Conservation (phyloP, 83 land plant species). For the Isoetes engelmannii region DNA sequence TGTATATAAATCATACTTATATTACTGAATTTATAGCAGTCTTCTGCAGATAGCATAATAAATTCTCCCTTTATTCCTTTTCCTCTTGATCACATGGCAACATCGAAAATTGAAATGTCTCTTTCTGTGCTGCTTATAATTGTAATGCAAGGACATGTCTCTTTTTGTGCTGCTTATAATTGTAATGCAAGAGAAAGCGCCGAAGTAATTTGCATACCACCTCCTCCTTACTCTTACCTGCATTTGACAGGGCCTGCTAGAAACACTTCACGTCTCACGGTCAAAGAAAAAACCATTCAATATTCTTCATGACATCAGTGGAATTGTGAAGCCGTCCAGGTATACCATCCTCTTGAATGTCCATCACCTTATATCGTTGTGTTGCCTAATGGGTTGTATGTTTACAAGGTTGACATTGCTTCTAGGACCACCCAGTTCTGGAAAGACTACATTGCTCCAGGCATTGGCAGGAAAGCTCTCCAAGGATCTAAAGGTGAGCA, state of each 20-base stretch:
- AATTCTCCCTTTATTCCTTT: too few relatives aligned
- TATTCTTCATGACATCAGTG: conserved; percentile 44
- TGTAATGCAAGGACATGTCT: not conserved
- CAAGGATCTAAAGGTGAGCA: conserved; percentile 11
- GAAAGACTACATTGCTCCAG: conserved; percentile 53
- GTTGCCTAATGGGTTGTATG: not conserved
- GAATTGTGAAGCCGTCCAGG: conserved; percentile 51
- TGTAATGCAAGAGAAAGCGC: not conserved
- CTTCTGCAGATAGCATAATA: not conserved
- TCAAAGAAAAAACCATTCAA: conserved; percentile 27
- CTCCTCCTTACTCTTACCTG: not conserved
- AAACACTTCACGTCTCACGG: conserved; percentile 20
- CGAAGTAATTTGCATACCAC: not conserved
- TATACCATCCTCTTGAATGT: conserved; percentile 7
- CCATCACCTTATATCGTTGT: too few relatives aligned
- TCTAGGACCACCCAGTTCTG: conserved; percentile 57
- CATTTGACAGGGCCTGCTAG: conserved; percentile 20
- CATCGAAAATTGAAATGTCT: too few relatives aligned
- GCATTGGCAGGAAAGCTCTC: conserved; percentile 57
- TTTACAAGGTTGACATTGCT: conserved; percentile 53
- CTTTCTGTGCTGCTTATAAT: too few relatives aligned
- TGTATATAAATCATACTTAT: not conserved
- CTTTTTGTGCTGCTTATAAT: too few relatives aligned
- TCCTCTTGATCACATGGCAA: too few relatives aligned
- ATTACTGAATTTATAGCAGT: not conserved